Percentiles rank a stretch among this genome's conserved stretches.
Evolutionary conservation across 768 basidiomycete species (phyloP).

Genomic region (Tylopilus rubrobrunneus): DNA sequence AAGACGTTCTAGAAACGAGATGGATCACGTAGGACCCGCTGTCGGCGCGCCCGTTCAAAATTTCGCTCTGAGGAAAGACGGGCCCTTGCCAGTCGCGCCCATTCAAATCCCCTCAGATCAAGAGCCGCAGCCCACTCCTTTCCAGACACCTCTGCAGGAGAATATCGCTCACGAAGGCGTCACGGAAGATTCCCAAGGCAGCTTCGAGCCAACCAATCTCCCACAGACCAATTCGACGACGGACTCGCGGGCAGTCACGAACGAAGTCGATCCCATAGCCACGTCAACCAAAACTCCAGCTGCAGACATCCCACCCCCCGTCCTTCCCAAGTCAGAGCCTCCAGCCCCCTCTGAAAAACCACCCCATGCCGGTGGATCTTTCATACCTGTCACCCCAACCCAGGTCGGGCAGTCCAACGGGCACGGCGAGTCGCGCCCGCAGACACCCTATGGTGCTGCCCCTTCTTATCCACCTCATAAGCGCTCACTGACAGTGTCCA

Average conservation of each 20-base stretch:
- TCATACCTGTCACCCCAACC: slow-evolving; percentile 2
- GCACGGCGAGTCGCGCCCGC: slow-evolving; percentile 10
- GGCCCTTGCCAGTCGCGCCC: slow-evolving; percentile 7
- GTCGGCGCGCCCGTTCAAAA: slow-evolving; percentile 4
- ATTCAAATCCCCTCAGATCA: slow-evolving; percentile 1
- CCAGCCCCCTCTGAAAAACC: slow-evolving; percentile 3
- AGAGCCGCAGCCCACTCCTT: slow-evolving; percentile 5
- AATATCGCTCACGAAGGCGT: neutral
- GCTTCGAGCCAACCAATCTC: neutral
- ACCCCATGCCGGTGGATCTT: slow-evolving; percentile 3
- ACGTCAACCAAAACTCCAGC: neutral
- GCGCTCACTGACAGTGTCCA: slow-evolving; percentile 59
- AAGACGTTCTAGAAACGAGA: slow-evolving; percentile 3
- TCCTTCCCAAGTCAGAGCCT: slow-evolving; percentile 2
- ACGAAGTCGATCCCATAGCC: slow-evolving; percentile 1
- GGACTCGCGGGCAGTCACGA: slow-evolving; percentile 1
- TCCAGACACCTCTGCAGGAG: neutral
- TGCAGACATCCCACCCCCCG: slow-evolving; percentile 8
- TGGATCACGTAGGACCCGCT: slow-evolving; percentile 16
- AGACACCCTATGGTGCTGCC: slow-evolving; percentile 18
- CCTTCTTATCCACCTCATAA: slow-evolving; percentile 36
- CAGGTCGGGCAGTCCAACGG: slow-evolving; percentile 14
- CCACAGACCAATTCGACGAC: neutral
- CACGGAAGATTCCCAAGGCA: neutral
- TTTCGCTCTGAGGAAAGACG: slow-evolving; percentile 4